Evolutionary conservation across 106 monocot species (phyloP), one percentile per base, ranked within the genome.

Genomic region (Iris macrosiphon): DNA sequence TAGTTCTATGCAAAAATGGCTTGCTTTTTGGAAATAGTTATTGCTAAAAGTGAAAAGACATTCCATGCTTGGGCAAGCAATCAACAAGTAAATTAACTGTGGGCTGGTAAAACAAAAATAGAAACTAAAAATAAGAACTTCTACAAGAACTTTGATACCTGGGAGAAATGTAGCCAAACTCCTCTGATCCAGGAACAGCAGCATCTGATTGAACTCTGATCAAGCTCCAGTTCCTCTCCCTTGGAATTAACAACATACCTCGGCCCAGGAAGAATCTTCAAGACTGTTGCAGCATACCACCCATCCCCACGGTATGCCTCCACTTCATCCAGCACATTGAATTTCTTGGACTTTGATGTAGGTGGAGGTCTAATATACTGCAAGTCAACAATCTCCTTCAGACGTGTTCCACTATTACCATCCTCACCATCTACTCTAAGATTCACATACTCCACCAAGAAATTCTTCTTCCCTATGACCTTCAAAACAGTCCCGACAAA

Each of bases 391-490:
- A 80, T 71, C 45, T 80, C 70, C 23, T 25, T 66, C 40, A 63
- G 4, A 1, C 24, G 9, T 13, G 24, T 21, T n/a, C 25, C 37
- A 39, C 3, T 27, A 41, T 42, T 9, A 1, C 37, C 28, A 20
- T 57, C 30, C n/a, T n/a, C n/a, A 6, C 22, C 33, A 21, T 21
- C 8, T 3, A 54, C 40, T n/a, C 10, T 45, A 34, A 25, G 27
- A 38, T 40, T 43, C 22, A 45, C 49, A 31, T 75, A 80, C 26
- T 70, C 70, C 14, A 80, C 74, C 44, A 80, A 62, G 62, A 61
- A 71, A 15, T 31, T 38, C 22, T 42, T 22, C 9, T 48, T 37
- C 6, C 48, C 37, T 13, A 80, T 62, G 16, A 65, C 61, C 28
- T 70, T 71, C 23, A 61, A 3, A 4, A 80, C 40, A 11, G 7